Evolutionary conservation across 495 filamentous ascomycete species (phyloP), one percentile per base, ranked within the genome.

Genomic region (Lasiosphaeriaceae sp.): DNA sequence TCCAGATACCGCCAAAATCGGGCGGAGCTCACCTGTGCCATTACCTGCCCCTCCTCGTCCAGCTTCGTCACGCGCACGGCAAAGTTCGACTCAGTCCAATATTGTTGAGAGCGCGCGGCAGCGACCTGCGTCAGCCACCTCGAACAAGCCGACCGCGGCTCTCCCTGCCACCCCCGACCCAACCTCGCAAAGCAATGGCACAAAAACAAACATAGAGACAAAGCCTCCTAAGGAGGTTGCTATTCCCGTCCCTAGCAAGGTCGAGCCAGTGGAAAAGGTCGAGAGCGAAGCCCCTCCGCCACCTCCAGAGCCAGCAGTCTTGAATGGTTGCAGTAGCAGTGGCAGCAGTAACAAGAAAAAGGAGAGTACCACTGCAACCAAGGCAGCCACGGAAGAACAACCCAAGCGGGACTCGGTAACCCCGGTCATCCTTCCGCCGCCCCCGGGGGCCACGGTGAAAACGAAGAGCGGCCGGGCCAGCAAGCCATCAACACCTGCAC

Each of bases 41-140:
- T 67, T 75, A 23, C 57, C 66, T 37, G 63, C 65, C 41, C 61
- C 67, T 48, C 67, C 71, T n/a, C 70, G 87, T 43, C 83, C 87
- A 16, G 78, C 81, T 37, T 81, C 85, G 3, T 83, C 85, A 16
- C 82, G 88, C 59, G 84, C 80, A 14, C 86, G 89, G 56, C 86
- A 90, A 60, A 87, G 81, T 59, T 84, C 84, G 2, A 80, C 77
- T 16, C 80, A 83, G 47, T 79, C 81, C 3, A 63, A 74, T 24
- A 78, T 87, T 63, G 71, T 67, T 17, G 39, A 43, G 8, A 43
- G n/a, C 50, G 65, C 74, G 9, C 80, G 83, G 31, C 81, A 82
- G 50, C 77, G 82, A 41, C 84, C 85, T 0, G 66, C 80, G 3
- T 85, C 87, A 1, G 85, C 82, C 0, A 77, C 82, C 1, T 83